Evolutionary conservation across 1,284 basidiomycete genomes (phyloP).

Genomic region (Marasmius oreades): DNA sequence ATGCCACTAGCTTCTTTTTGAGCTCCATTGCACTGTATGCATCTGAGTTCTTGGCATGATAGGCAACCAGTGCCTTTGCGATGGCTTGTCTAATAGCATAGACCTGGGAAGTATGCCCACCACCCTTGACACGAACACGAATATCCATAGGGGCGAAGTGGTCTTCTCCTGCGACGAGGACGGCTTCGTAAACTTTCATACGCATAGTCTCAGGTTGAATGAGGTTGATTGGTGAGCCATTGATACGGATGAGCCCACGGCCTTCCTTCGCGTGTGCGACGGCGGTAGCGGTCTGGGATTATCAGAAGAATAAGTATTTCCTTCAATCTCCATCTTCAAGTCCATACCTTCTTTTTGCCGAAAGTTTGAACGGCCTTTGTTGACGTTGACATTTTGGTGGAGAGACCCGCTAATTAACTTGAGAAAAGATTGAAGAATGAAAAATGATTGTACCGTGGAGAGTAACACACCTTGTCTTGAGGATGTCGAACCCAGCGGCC

Average conservation of each 20-base stretch:
- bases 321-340: too few species aligned
- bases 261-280: slow-evolving; percentile 97
- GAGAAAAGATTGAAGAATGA: slow-evolving; percentile 19
- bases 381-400: slow-evolving; percentile 65
- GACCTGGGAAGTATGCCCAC: slow-evolving; percentile 98
- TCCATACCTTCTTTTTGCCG: slow-evolving; percentile 92
- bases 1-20: slow-evolving; percentile 94
- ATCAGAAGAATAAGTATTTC: slow-evolving; percentile 4
- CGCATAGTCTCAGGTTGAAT: slow-evolving; percentile 94
- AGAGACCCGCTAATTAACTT: slow-evolving; percentile 11
- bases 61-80: slow-evolving; percentile 96
- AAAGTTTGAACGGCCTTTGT: slow-evolving; percentile 93
- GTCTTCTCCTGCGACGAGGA: slow-evolving; percentile 88
- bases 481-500: slow-evolving; percentile 37
- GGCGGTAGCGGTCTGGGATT: slow-evolving; percentile 86
- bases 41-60: slow-evolving; percentile 99
- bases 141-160: slow-evolving; percentile 88
- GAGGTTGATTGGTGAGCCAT: slow-evolving; percentile 95
- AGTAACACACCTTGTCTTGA: slow-evolving; percentile 27
- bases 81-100: slow-evolving; percentile 99
- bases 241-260: slow-evolving; percentile 96
- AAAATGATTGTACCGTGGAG: background rate
- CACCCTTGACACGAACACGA: slow-evolving; percentile 97
- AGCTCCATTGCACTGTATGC: slow-evolving; percentile 95
- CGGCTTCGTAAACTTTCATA: slow-evolving; percentile 97